Evolutionary conservation across 2,329 filamentous ascomycete species (phyloP).

Genomic region (Grosmannia clavigera): DNA sequence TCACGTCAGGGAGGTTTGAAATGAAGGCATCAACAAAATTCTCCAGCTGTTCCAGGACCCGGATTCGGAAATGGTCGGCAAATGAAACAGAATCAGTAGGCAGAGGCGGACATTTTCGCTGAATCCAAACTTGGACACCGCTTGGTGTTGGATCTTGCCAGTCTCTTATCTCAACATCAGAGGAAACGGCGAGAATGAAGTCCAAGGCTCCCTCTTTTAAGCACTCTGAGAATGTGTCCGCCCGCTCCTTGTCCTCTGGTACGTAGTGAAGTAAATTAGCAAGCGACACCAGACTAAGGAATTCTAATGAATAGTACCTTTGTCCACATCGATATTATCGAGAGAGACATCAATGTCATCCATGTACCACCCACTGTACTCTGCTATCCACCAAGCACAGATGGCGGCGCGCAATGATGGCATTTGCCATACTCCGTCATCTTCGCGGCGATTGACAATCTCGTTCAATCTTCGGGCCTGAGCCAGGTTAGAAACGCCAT

Average conservation of each 20-base stretch:
- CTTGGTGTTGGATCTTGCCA: conserved; percentile 82
- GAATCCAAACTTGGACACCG: conserved; percentile 69
- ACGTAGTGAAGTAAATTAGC: not conserved
- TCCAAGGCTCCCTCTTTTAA: conserved; percentile 86
- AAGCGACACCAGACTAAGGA: not conserved
- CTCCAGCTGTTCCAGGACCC: conserved; percentile 72
- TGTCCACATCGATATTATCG: conserved; percentile 50
- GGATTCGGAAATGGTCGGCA: conserved; percentile 56
- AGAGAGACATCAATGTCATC: conserved; percentile 54
- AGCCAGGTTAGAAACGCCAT: conserved; percentile 53
- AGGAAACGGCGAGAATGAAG: conserved; percentile 74
- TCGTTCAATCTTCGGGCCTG: conserved; percentile 61
- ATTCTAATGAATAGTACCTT: conserved; percentile 24
- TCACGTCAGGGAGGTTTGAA: conserved; percentile 84
- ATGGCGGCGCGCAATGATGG: conserved; percentile 68
- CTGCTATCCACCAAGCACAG: conserved; percentile 76
- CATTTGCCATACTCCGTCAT: conserved; percentile 59
- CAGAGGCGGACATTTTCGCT: conserved; percentile 64
- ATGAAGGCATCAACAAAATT: conserved; percentile 86
- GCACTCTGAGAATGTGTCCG: conserved; percentile 61
- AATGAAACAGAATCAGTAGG: conserved; percentile 56
- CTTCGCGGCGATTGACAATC: conserved; percentile 51
- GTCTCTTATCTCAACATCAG: conserved; percentile 66
- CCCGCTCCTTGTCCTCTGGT: conserved; percentile 54
- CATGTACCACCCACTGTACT: conserved; percentile 83